phyloP scores from a whole-genome alignment of 306 rosid genomes.

The Vigna angularis region DNA sequence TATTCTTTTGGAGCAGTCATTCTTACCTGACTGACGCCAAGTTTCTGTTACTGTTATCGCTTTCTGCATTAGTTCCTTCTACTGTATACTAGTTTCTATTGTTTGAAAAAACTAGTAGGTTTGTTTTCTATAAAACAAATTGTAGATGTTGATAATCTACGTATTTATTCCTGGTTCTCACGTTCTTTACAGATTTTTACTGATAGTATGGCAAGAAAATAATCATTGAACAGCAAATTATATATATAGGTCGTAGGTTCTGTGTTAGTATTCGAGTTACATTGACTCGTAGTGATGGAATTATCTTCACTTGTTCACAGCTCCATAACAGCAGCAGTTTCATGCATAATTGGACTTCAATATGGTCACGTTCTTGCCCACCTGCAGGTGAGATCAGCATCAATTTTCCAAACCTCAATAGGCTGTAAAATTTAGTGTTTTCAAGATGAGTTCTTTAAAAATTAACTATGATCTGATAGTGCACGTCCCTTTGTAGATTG shows the following conservation, averaged over 20 bases:
- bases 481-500: neutral
- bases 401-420: slow-evolving; percentile 32
- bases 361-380: slow-evolving; percentile 87
- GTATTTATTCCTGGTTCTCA: neutral
- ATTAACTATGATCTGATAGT: neutral
- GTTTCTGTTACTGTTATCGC: neutral
- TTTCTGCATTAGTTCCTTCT: neutral
- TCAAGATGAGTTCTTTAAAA: slow-evolving; percentile 3
- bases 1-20: neutral
- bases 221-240: slow-evolving; percentile 14
- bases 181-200: slow-evolving; percentile 12
- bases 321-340: slow-evolving; percentile 83
- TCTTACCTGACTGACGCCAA: slow-evolving; percentile 2
- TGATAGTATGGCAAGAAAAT: slow-evolving; percentile 8
- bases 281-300: slow-evolving; percentile 10
- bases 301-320: slow-evolving; percentile 55
- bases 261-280: slow-evolving; percentile 7
- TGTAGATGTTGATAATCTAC: neutral
- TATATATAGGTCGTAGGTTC: slow-evolving; percentile 19
- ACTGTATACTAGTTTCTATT: neutral
- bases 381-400: slow-evolving; percentile 63
- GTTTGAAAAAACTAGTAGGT: neutral
- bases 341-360: slow-evolving; percentile 95
- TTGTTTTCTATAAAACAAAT: neutral
- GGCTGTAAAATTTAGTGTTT: slow-evolving; percentile 12